phyloP scores from a whole-genome alignment of 176 grass and related monocot species.

The Oryza meridionalis region DNA sequence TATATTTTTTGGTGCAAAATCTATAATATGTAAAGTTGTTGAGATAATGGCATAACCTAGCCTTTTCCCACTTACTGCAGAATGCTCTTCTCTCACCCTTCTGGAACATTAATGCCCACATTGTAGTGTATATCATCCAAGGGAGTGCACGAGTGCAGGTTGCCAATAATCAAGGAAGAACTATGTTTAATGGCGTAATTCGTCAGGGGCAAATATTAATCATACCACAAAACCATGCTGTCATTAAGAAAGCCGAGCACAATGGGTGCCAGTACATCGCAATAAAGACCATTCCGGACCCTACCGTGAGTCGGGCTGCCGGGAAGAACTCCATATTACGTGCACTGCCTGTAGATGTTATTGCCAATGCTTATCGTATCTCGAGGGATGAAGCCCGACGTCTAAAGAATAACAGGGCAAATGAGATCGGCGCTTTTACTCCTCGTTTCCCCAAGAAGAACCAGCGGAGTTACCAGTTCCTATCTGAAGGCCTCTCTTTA shows the following conservation, averaged over 20 bases:
- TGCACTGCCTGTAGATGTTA: constrained; percentile 29
- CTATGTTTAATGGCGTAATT: constrained; percentile 34
- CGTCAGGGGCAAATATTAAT: constrained; percentile 33
- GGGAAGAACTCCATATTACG: constrained; percentile 38
- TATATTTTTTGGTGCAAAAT: background rate
- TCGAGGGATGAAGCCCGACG: constrained; percentile 35
- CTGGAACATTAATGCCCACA: constrained; percentile 49
- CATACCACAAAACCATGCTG: constrained; percentile 27
- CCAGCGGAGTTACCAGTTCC: background rate
- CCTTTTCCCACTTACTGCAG: background rate
- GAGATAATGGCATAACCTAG: background rate
- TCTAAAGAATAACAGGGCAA: constrained; percentile 33
- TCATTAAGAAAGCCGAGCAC: constrained; percentile 15
- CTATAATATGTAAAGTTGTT: background rate
- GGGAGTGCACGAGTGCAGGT: constrained; percentile 23
- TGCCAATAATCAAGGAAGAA: background rate
- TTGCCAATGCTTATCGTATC: constrained; percentile 26
- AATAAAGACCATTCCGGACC: constrained; percentile 42
- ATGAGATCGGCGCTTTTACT: constrained; percentile 35
- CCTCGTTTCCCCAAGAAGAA: background rate
- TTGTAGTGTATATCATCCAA: constrained; percentile 40
- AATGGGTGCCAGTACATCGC: constrained; percentile 31
- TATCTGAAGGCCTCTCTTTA: background rate
- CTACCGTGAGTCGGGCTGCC: background rate
- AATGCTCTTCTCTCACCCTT: constrained; percentile 17